phyloP scores from a whole-genome alignment of 1,139 yeast species.

The Scheffersomyces illinoinensis region DNA sequence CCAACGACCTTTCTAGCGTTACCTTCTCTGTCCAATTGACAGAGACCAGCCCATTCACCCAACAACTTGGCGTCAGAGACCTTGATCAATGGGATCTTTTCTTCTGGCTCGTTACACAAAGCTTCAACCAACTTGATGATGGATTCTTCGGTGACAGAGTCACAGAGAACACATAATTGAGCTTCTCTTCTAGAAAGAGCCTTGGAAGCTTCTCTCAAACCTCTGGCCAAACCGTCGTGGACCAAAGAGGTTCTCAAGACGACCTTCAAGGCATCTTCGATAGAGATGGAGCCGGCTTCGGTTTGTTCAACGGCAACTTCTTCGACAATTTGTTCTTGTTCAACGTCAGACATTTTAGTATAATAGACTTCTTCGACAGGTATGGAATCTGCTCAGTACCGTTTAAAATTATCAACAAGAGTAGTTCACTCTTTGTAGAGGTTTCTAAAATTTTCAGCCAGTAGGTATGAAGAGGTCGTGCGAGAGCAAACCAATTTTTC shows the following conservation, averaged over 20 bases:
- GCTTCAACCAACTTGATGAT: conserved; percentile 98
- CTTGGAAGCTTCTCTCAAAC: conserved; percentile 99
- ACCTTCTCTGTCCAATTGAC: conserved; percentile 99
- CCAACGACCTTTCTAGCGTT: conserved; percentile 99
- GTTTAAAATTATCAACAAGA: conserved; percentile 15
- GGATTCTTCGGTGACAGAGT: conserved; percentile 97
- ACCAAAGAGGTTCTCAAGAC: conserved; percentile 97
- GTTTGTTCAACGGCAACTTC: conserved; percentile 84
- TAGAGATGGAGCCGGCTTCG: conserved; percentile 85
- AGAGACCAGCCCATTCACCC: conserved; percentile 99
- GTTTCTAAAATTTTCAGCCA: neutral
- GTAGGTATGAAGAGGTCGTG: neutral
- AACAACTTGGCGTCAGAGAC: conserved; percentile 99
- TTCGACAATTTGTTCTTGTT: conserved; percentile 83
- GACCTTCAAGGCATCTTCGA: conserved; percentile 98
- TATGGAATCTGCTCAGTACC: conserved; percentile 71
- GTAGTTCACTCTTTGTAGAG: neutral
- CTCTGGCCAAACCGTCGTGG: conserved; percentile 99
- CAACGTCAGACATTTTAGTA: conserved; percentile 78
- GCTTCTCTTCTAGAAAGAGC: conserved; percentile 98
- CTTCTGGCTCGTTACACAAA: conserved; percentile 96
- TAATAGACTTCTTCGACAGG: conserved; percentile 87
- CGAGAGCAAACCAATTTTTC: neutral
- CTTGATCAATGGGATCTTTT: conserved; percentile 97
- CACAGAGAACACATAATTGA: conserved; percentile 95